These are phyloP conservation scores for Cercospora beticola DNA, from an alignment of 2,329 filamentous ascomycete genomes.

Conservation along the genomic window DNA sequence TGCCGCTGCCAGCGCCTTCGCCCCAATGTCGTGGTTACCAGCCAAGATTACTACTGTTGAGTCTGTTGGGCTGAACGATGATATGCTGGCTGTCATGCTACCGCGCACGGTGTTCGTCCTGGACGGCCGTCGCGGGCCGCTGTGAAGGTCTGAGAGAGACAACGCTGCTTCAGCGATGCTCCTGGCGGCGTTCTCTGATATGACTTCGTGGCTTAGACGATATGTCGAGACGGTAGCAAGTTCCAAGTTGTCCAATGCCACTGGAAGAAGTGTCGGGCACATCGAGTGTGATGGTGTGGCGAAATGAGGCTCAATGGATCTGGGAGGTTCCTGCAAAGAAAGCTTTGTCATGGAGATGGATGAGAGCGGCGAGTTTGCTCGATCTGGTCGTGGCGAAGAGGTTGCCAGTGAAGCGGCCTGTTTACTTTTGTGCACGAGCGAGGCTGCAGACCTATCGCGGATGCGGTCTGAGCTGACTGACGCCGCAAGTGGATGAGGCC, in stretches of 20 bases:
- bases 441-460: conserved; percentile 29
- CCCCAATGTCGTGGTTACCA: conserved; percentile 90
- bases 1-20: conserved; percentile 78
- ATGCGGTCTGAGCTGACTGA: conserved; percentile 34
- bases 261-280: conserved; percentile 61
- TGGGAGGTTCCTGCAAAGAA: conserved; percentile 25
- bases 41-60: conserved; percentile 74
- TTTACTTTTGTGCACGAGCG: conserved; percentile 26
- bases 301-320: conserved; percentile 43
- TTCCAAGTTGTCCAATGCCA: conserved; percentile 90
- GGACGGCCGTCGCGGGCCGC: conserved; percentile 30
- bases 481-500: conserved; percentile 33
- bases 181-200: conserved; percentile 86
- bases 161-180: conserved; percentile 84
- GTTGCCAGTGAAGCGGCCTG: conserved; percentile 26
- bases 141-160: conserved; percentile 28
- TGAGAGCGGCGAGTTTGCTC: conserved; percentile 35
- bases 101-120: conserved; percentile 54
- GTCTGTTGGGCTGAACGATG: conserved; percentile 46
- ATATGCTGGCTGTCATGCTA: conserved; percentile 58
- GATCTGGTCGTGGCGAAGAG: conserved; percentile 33
- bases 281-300: conserved; percentile 54
- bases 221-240: conserved; percentile 86
- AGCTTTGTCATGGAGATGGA: conserved; percentile 26
- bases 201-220: conserved; percentile 82